These are phyloP conservation scores for Scheffersomyces lignosus DNA, from an alignment of 805 yeast species.

Conservation along the genomic window DNA sequence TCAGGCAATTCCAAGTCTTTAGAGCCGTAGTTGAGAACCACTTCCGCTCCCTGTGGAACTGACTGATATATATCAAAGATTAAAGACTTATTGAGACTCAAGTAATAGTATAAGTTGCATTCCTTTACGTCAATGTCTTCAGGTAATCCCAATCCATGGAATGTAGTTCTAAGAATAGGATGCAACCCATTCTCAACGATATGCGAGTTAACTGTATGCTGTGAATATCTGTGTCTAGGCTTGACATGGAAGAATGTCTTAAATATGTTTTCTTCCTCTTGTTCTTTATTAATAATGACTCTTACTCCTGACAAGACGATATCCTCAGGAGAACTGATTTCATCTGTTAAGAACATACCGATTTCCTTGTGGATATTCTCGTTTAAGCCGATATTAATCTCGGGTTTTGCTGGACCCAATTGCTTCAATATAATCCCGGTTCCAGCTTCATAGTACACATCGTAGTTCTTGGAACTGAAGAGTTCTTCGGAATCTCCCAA, in stretches of 20 bases:
- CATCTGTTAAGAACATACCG: conserved; percentile 36
- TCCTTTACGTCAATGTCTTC: conserved; percentile 24
- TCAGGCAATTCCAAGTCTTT: conserved; percentile 41
- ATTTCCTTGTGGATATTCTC: conserved; percentile 24
- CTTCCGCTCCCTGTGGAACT: conserved; percentile 20
- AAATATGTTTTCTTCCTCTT: conserved; percentile 20
- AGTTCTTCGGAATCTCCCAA: neutral
- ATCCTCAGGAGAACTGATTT: conserved; percentile 31
- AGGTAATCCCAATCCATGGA: conserved; percentile 8
- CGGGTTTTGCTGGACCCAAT: neutral
- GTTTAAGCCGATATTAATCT: conserved; percentile 1
- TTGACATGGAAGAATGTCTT: conserved; percentile 43
- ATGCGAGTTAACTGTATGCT: conserved; percentile 1
- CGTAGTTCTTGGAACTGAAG: neutral
- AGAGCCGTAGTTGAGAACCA: conserved; percentile 31
- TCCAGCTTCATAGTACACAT: neutral
- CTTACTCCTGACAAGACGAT: conserved; percentile 37
- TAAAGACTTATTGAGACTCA: conserved; percentile 29
- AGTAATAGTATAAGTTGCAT: conserved; percentile 35
- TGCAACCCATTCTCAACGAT: conserved; percentile 34
- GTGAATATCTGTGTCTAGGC: conserved; percentile 33
- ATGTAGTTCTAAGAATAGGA: conserved; percentile 26
- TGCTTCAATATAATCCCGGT: neutral
- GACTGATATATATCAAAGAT: conserved; percentile 41
- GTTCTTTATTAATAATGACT: conserved; percentile 21